Base-by-base conservation (phyloP, 176 grass and related monocot species). In the Phyllostachys edulis region DNA sequence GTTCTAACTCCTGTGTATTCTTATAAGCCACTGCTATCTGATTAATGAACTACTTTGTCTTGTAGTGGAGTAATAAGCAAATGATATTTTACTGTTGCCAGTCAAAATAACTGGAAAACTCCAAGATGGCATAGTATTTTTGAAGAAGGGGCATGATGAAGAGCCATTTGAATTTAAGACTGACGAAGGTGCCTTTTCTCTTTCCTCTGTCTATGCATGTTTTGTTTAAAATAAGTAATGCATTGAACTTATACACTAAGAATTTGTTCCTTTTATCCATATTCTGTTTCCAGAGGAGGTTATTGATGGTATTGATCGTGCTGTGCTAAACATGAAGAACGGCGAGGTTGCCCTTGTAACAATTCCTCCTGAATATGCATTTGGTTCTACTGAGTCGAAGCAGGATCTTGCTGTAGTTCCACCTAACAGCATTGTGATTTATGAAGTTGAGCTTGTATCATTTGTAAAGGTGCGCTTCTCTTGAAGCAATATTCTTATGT, bases 321-420 rank as follows among this genome's bases (percentile, higher is more conserved):
- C 97, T 71, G 90, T 99, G 42, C 84, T 92, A 68, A 94, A 87
- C 72, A 99, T 99, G 97, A 99, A 99, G 77, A 96, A 99, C 81
- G 93, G 97, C 1, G 97, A 99, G 84, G 59, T 96, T 84, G 91
- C 97, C 79, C 82, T 96, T 63, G 76, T 99, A 44, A 99, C 97
- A 7, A 96, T 99, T 80, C 90, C 93, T 80, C 97, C 97, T 63
- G 93, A 96, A 77, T 69, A 94, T 73, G 93, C 91, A 68, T 99
- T 92, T 67, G 87, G 78, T 69, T 92, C 91, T 36, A 86, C 81
- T 14, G 93, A 96, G 66, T 87, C 91, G 3, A 92, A 94, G 61
- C 91, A 99, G 77, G 97, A 96, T 74, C 85, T 98, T 45, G 88
- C 86, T 86, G 81, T 91, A 14, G 90, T 99, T 75, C 97, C 93